phyloP scores from a whole-genome alignment of 768 basidiomycete species.

The Lactarius psammicola region DNA sequence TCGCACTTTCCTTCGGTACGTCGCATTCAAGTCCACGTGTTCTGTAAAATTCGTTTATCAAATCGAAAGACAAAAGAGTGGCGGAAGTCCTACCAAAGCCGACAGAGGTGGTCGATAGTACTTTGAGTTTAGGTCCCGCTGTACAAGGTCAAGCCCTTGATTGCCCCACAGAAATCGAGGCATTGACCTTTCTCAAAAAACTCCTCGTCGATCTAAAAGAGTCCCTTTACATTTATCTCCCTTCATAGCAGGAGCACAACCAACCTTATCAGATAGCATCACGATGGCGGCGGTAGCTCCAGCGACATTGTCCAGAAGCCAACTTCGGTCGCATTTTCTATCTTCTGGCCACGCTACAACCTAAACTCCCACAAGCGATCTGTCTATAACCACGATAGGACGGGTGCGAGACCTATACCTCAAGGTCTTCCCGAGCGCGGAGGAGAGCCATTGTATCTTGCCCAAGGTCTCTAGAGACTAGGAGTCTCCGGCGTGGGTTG shows the following conservation, averaged over 20 bases:
- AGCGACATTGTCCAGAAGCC: conserved; percentile 71
- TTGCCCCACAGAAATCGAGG: neutral
- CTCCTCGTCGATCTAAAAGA: conserved; percentile 64
- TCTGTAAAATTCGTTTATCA: conserved; percentile 47
- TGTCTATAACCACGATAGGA: neutral
- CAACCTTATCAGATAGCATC: conserved; percentile 71
- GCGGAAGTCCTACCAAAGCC: conserved; percentile 61
- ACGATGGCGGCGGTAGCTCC: conserved; percentile 59
- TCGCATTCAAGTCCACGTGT: conserved; percentile 66
- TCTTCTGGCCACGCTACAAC: conserved; percentile 55
- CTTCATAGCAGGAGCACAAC: conserved; percentile 18
- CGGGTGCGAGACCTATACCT: conserved; percentile 40
- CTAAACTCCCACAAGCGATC: conserved; percentile 32
- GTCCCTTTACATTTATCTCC: conserved; percentile 8
- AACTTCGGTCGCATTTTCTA: conserved; percentile 53
- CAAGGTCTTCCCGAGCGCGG: conserved; percentile 47
- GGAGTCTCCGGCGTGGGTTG: conserved; percentile 41
- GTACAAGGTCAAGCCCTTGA: conserved; percentile 7
- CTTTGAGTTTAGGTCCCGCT: conserved; percentile 74
- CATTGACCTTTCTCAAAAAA: conserved; percentile 55
- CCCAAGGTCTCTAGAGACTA: conserved; percentile 61
- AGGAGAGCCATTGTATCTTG: conserved; percentile 62
- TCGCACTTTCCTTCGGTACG: conserved; percentile 59
- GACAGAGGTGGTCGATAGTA: conserved; percentile 93
- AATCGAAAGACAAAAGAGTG: neutral